These are phyloP conservation scores for Phytophthora lateralis DNA, from an alignment of 352 stramenopile genomes.

Conservation along the genomic window DNA sequence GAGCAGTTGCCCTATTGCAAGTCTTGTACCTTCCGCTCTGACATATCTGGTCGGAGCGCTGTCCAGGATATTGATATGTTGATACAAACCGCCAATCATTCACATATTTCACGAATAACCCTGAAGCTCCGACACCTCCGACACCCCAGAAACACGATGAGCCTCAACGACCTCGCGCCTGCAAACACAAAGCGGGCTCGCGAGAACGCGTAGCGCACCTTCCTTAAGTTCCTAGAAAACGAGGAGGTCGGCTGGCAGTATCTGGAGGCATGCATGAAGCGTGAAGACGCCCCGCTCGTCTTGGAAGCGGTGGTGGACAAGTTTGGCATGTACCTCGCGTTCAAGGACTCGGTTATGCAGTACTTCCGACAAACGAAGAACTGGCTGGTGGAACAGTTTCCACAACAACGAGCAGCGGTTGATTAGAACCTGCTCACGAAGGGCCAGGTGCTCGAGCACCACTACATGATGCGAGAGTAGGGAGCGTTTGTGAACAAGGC, in stretches of 20 bases:
- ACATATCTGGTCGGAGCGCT: constrained; percentile 4
- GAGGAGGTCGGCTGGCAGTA: too few relatives aligned
- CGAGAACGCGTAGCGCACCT: constrained; percentile 14
- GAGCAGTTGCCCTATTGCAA: not conserved
- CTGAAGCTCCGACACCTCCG: constrained; percentile 3
- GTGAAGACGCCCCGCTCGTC: too few relatives aligned
- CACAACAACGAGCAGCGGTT: constrained; percentile 1
- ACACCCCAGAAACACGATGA: constrained; percentile 17
- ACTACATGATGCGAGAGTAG: constrained; percentile 11
- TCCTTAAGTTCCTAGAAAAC: not conserved
- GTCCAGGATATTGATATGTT: not conserved
- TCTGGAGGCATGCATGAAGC: too few relatives aligned
- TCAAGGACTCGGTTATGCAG: constrained; percentile 10
- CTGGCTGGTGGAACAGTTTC: constrained; percentile 23
- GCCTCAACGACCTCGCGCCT: constrained; percentile 14
- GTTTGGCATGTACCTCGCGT: too few relatives aligned
- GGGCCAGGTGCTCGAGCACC: constrained; percentile 13
- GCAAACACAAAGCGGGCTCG: constrained; percentile 27
- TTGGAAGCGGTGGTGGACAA: too few relatives aligned
- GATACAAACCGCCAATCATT: not conserved
- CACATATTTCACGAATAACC: constrained; percentile 3
- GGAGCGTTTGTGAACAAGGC: constrained; percentile 9
- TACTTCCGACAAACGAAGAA: constrained; percentile 25
- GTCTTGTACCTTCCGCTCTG: not conserved
- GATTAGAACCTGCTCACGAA: constrained; percentile 22